Percentiles rank a stretch among this genome's conserved stretches.
These are phyloP conservation scores for Breviolum minutum DNA, from an alignment of 73 alveolate species.

Conservation along the genomic window DNA sequence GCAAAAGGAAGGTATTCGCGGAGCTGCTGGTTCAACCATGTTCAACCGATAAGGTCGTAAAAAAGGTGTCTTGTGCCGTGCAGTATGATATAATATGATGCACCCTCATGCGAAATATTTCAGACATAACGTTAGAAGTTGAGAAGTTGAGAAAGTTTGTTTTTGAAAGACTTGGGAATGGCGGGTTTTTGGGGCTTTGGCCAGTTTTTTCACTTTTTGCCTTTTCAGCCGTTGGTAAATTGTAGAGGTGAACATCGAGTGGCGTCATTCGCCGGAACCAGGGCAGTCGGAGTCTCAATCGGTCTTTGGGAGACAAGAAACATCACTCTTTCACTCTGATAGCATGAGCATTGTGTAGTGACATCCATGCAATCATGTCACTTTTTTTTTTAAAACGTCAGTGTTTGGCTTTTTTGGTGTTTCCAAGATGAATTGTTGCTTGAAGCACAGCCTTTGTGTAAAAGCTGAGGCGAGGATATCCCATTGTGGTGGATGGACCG, in stretches of 20 bases:
- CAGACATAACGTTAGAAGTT: too few relatives aligned
- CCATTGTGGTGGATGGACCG: conserved; percentile 67
- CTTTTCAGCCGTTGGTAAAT: not conserved
- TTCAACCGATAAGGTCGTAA: not conserved
- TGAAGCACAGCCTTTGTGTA: not conserved
- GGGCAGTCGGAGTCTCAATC: conserved; percentile 13
- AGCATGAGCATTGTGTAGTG: too few relatives aligned
- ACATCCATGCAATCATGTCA: too few relatives aligned
- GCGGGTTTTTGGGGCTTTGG: too few relatives aligned
- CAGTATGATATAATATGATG: not conserved
- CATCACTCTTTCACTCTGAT: not conserved
- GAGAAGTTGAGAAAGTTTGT: too few relatives aligned
- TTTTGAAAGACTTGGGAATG: too few relatives aligned
- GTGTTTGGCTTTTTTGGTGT: too few relatives aligned
- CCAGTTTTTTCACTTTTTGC: too few relatives aligned
- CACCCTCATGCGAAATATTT: not conserved
- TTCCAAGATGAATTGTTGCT: too few relatives aligned
- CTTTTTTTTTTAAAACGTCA: too few relatives aligned
- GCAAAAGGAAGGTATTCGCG: not conserved
- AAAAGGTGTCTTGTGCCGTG: not conserved
- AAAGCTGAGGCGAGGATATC: conserved; percentile 37
- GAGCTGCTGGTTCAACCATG: too few relatives aligned
- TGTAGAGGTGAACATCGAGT: conserved; percentile 59
- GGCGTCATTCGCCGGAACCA: conserved; percentile 55
- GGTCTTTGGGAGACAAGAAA: not conserved